Percentiles rank a stretch among this genome's conserved stretches.
phyloP scores from a whole-genome alignment of 78 protist species.

The Thecamonas trahens region DNA sequence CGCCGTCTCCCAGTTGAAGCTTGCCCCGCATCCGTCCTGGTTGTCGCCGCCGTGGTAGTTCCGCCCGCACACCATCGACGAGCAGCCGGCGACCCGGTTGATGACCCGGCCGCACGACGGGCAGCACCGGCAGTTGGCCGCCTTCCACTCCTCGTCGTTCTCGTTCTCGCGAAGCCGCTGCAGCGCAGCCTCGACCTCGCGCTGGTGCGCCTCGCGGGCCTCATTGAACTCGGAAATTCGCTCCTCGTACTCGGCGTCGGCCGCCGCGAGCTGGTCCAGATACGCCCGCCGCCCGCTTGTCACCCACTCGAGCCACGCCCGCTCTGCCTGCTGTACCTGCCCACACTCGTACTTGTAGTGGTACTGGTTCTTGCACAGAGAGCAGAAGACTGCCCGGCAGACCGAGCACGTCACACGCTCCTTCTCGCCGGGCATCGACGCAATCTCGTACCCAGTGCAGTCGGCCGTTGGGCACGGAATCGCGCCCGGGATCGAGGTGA shows the following conservation, averaged over 20 bases:
- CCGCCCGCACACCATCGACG: slow-evolving; percentile 1
- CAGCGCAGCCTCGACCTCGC: neutral
- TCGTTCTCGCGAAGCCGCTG: neutral
- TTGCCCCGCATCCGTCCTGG: neutral
- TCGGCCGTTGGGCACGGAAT: neutral
- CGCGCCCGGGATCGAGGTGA: neutral
- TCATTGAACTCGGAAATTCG: neutral
- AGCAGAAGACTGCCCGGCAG: neutral
- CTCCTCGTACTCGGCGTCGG: neutral
- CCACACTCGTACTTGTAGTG: neutral
- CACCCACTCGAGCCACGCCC: neutral
- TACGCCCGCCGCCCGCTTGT: neutral
- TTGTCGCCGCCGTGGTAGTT: neutral
- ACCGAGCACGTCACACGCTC: neutral
- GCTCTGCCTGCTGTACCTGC: neutral
- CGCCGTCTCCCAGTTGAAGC: neutral
- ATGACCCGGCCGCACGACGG: neutral
- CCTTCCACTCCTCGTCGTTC: neutral
- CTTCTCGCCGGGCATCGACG: neutral
- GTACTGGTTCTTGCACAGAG: neutral
- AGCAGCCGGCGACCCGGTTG: neutral
- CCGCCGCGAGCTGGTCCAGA: neutral
- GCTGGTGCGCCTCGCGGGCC: neutral
- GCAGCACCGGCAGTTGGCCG: neutral
- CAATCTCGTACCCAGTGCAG: neutral